Evolutionary conservation across 1,139 yeast genomes (phyloP), one percentile per base, ranked within the genome.

Genomic region (Magnusiomyces ingens): DNA sequence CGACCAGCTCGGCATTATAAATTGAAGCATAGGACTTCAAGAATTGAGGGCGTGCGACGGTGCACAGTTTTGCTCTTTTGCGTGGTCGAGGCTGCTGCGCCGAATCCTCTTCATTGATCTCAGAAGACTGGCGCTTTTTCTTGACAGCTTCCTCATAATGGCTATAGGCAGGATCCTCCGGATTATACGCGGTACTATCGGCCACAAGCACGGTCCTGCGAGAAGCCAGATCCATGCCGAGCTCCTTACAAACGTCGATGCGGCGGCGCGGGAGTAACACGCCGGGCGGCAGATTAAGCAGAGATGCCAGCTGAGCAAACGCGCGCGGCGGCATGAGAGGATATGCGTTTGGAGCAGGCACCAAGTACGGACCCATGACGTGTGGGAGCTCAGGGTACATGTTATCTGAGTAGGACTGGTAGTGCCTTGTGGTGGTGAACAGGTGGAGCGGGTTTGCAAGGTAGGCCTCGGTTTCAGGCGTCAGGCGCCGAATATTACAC

Each of bases 1-100:
- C 60, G 15, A 55, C 54, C 15, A 55, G 43, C 29, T 60, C 61
- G 36, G 49, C 49, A 40, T 60, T 58, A 42, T 56, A 60, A 2
- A 60, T 45, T 12, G 43, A 45, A 6, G 56, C 55, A 45, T 60
- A 59, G 21, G 21, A n/a, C 2, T 10, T 18, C 4, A 17, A 41
- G 17, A 49, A 41, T 4, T 44, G 17, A 11, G 43, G 43, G 2
- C 26, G 35, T 3, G 43, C 12, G 10, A 18, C 43, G 3, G 18
- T 40, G 18, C 22, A 32, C 12, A 22, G 3, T 22, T 45, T 45
- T 32, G 17, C 19, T 36, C 40, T 18, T 15, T 45, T 45, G 19
- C 41, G 35, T 5, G 22, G 21, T 15, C 26, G 38, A 26, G 32
- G 8, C 32, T 26, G 32, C 8, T 26, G 32, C 32, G 8, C 8